Conservation (phyloP, 2,329 filamentous ascomycete genomes). For the Aspergillus quadricinctus region DNA sequence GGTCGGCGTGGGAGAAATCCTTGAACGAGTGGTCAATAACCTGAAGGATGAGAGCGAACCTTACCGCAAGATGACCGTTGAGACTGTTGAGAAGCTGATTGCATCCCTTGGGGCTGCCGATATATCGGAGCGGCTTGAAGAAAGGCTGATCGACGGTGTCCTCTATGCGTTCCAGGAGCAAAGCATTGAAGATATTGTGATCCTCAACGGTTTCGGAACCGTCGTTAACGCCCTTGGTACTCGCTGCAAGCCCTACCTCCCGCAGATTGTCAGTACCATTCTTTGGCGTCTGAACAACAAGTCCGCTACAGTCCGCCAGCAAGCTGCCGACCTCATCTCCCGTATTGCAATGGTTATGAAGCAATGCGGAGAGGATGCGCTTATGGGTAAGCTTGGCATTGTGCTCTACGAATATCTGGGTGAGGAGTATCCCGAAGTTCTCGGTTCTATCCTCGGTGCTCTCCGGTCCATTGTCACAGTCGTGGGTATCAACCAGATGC, state of each 20-base stretch:
- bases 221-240: constrained; percentile 93
- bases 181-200: constrained; percentile 89
- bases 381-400: constrained; percentile 91
- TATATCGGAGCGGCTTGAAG: constrained; percentile 86
- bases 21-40: constrained; percentile 89
- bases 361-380: constrained; percentile 90
- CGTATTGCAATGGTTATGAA: constrained; percentile 99
- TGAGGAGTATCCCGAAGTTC: constrained; percentile 96
- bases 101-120: constrained; percentile 90
- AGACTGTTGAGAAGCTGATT: constrained; percentile 95
- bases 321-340: constrained; percentile 93
- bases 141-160: constrained; percentile 90
- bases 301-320: constrained; percentile 90
- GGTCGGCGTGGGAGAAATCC: constrained; percentile 92
- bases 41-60: constrained; percentile 97
- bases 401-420: constrained; percentile 97
- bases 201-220: constrained; percentile 96
- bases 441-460: constrained; percentile 92
- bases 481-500: constrained; percentile 96
- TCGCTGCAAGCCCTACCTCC: constrained; percentile 91
- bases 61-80: constrained; percentile 98
- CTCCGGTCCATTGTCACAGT: constrained; percentile 95
- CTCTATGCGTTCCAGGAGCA: constrained; percentile 97
- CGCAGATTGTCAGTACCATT: constrained; percentile 95
- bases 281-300: constrained; percentile 98